Conservation (phyloP, 2,329 filamentous ascomycete genomes). For the Beauveria medogensis region DNA sequence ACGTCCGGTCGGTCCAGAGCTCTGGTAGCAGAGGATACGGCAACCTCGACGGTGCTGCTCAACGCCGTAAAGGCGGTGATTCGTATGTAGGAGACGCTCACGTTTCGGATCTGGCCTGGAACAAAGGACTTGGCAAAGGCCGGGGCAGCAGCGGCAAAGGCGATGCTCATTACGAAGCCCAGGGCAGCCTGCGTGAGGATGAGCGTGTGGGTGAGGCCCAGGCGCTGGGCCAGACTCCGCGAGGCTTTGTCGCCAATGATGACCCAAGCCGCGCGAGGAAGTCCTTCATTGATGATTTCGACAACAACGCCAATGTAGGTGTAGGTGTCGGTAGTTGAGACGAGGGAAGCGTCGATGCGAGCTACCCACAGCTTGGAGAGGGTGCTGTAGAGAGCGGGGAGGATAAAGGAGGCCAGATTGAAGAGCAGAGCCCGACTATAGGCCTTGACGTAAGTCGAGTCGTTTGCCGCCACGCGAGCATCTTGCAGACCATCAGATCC, state of each 20-base stretch:
- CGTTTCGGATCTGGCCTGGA: constrained; percentile 45
- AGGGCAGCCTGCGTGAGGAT: constrained; percentile 51
- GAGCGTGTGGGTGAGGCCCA: constrained; percentile 55
- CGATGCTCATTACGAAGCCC: constrained; percentile 51
- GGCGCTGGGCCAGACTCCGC: constrained; percentile 39
- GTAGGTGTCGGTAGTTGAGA: constrained; percentile 39
- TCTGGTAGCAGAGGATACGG: constrained; percentile 52
- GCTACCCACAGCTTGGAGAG: constrained; percentile 65
- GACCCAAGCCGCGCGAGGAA: constrained; percentile 59
- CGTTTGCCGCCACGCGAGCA: neutral
- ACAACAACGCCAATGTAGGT: constrained; percentile 61
- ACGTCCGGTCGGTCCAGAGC: constrained; percentile 64
- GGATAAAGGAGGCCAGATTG: constrained; percentile 53
- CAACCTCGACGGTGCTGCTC: constrained; percentile 53
- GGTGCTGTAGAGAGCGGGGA: constrained; percentile 60
- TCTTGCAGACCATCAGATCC: neutral
- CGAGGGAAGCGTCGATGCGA: constrained; percentile 47
- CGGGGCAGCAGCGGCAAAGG: constrained; percentile 45
- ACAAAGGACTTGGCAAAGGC: constrained; percentile 55
- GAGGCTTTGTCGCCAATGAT: constrained; percentile 58
- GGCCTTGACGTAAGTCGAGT: constrained; percentile 13
- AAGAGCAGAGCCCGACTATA: constrained; percentile 47
- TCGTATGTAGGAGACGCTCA: constrained; percentile 55
- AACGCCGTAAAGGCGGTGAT: constrained; percentile 56
- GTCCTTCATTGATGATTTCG: constrained; percentile 65